Percentiles rank a stretch among this genome's conserved stretches.
Conservation (phyloP, 192 early-diverging fungal species). For the Entomortierella beljakovae region DNA sequence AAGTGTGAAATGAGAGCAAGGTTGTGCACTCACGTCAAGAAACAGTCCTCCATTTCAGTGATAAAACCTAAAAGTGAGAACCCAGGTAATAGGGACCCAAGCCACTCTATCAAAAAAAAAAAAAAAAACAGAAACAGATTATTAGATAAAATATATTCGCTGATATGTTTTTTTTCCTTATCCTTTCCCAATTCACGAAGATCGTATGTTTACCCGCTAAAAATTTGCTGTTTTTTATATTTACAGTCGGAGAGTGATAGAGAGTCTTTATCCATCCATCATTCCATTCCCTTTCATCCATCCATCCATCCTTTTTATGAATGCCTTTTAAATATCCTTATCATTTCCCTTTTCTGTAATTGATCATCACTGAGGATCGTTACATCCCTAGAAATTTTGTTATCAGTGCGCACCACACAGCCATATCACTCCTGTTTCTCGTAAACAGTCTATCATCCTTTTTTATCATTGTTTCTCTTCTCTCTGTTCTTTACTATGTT, state of each 20-base stretch:
- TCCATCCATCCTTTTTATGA: not conserved
- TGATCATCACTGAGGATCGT: not conserved
- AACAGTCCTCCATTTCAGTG: not conserved
- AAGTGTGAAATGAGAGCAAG: too few species aligned
- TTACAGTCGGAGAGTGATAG: not conserved
- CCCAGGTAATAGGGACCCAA: not conserved
- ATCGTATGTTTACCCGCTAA: conserved; percentile 30
- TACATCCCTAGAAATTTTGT: conserved; percentile 10
- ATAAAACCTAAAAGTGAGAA: too few species aligned
- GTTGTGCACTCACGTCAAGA: too few species aligned
- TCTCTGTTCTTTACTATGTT: too few species aligned
- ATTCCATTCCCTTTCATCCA: conserved; percentile 13
- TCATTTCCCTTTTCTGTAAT: not conserved
- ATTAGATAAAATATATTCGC: not conserved
- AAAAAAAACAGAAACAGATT: too few species aligned
- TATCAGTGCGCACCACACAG: conserved; percentile 43
- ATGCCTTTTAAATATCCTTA: not conserved
- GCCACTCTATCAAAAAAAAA: too few species aligned
- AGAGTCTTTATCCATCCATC: conserved; percentile 12
- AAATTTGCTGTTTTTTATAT: not conserved
- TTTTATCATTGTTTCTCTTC: not conserved
- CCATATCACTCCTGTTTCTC: not conserved
- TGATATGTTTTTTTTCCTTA: conserved; percentile 2
- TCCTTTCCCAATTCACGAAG: conserved; percentile 44
- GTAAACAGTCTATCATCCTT: not conserved